Evolutionary conservation across 306 rosid species (phyloP).

Genomic region (Arachis stenosperma): DNA sequence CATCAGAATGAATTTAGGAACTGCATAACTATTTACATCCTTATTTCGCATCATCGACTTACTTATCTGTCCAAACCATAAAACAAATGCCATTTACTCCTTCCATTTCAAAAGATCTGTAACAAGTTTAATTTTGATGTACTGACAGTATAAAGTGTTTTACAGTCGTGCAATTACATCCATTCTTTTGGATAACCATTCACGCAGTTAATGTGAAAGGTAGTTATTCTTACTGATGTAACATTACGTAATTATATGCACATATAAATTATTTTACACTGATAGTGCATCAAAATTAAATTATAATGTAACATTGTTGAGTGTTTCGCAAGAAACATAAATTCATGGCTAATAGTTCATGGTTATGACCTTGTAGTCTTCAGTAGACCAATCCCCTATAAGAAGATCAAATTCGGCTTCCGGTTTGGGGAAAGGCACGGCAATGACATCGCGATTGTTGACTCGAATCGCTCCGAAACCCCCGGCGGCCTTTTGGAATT

Average conservation of each 20-base stretch:
- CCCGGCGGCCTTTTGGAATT: constrained; percentile 66
- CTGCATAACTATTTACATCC: constrained; percentile 17
- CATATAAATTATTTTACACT: too few relatives aligned
- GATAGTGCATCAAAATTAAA: too few relatives aligned
- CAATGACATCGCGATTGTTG: constrained; percentile 50
- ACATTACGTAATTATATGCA: too few relatives aligned
- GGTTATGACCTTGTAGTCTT: constrained; percentile 55
- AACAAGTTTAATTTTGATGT: too few relatives aligned
- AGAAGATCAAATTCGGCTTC: constrained; percentile 70
- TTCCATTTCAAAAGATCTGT: too few relatives aligned
- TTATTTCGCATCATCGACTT: constrained; percentile 24
- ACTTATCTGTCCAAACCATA: constrained; percentile 39
- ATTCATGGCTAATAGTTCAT: constrained; percentile 9
- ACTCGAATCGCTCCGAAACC: constrained; percentile 59
- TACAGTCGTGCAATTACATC: too few relatives aligned
- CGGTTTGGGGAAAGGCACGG: constrained; percentile 58
- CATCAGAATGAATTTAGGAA: constrained; percentile 51
- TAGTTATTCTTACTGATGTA: too few relatives aligned
- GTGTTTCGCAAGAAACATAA: not conserved
- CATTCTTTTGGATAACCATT: too few relatives aligned
- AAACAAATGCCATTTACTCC: not conserved
- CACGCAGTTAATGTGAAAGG: too few relatives aligned
- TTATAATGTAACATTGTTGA: not conserved
- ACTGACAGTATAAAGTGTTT: too few relatives aligned
- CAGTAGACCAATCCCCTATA: constrained; percentile 62